Evolutionary conservation across 2,329 filamentous ascomycete genomes (phyloP), one percentile per base, ranked within the genome.

Genomic region (Cercospora janseana): DNA sequence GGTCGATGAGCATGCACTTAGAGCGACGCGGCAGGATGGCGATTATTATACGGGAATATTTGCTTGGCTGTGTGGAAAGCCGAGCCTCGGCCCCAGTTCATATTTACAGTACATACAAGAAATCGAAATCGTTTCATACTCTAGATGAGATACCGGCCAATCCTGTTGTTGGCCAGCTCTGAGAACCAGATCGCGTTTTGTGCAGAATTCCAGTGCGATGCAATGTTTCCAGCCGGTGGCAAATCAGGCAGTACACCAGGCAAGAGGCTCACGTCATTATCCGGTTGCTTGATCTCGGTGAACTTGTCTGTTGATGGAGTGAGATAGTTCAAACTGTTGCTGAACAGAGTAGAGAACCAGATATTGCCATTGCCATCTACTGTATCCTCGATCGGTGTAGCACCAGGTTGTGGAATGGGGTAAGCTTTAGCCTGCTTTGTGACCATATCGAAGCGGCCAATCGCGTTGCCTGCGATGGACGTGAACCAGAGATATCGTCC

Each of bases 401-500:
- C 55, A 23, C 49, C 40, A 5, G 55, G 53, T 6, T 56, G 49
- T 10, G 59, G 52, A 21, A 57, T 52, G 2, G 47, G 46, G 28
- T 28, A 61, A 5, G 51, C 48, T 31, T 50, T 55, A 4, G 53
- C 48, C 32, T 55, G 23, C 4, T 44, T 41, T 4, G 59, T 61
- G 15, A 41, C 16, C 40, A 59, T 59, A 38, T 61, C 55, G 45
- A 60, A 52, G 24, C 56, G 51, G 12, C 56, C 56, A 16, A 59
- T 53, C n/a, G 54, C 41, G 46, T 59, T 59, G 12, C 54, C 52
- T 1, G 57, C 57, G 21, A 59, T 40, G 26, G 54, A 49, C 3
- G 59, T 59, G 44, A 61, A 59, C 57, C 57, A 61, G 2, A 61
- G 43, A 34, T 59, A 57, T 0, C 54, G 40, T 12, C 51, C 55